phyloP scores from a whole-genome alignment of 257 asterid genomes.

The Ballota nigra region DNA sequence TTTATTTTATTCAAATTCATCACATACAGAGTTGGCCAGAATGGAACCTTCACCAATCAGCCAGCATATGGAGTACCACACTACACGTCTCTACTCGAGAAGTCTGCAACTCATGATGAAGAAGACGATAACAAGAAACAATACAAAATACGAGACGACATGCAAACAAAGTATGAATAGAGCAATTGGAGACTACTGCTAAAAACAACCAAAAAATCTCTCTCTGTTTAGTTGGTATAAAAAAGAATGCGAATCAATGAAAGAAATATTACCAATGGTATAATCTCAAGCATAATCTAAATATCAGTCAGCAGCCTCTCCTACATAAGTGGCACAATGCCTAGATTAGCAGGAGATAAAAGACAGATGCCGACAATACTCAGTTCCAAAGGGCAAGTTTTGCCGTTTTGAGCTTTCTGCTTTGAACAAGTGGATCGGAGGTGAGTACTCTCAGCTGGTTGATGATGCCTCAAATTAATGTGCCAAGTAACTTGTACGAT shows the following conservation, averaged over 20 bases:
- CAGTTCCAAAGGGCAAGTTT: neutral
- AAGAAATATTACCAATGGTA: neutral
- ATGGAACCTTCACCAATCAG: neutral
- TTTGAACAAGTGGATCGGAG: neutral
- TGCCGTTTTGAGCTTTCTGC: neutral
- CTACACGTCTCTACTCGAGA: neutral
- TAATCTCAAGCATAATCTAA: neutral
- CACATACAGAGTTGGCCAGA: neutral
- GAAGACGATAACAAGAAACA: neutral
- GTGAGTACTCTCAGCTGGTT: conserved; percentile 6
- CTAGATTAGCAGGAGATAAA: conserved; percentile 2
- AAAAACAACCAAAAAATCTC: neutral
- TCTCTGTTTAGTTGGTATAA: neutral
- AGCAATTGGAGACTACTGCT: neutral
- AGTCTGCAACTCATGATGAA: neutral
- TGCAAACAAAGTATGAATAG: neutral
- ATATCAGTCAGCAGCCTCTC: neutral
- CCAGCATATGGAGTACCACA: neutral
- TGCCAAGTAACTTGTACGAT: neutral
- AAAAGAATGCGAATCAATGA: neutral
- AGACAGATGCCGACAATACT: neutral
- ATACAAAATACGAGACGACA: neutral
- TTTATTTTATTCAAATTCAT: neutral
- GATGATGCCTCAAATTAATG: conserved; percentile 16
- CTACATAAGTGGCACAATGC: conserved; percentile 9